A percentile compares a stretch with the other conserved stretches of the same genome.
Conservation (phyloP, 768 basidiomycete genomes). For the Lepiota brunneoincarnata region DNA sequence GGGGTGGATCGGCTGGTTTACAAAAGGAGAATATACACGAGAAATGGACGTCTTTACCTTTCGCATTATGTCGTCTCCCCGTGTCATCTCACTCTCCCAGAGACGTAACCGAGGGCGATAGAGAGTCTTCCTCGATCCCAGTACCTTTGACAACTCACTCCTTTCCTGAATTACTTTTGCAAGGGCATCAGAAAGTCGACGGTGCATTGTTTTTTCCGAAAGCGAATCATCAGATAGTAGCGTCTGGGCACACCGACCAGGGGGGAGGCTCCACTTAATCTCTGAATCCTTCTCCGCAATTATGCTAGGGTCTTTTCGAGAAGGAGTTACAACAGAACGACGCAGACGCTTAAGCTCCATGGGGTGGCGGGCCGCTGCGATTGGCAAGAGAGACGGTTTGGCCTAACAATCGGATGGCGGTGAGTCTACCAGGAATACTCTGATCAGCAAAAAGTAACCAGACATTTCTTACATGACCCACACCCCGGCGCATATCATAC, state of each 20-base stretch:
- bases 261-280: not conserved
- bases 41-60: not conserved
- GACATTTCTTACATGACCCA: too few species aligned
- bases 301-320: constrained; percentile 6
- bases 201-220: too few species aligned
- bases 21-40: not conserved
- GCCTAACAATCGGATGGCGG: not conserved
- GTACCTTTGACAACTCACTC: too few species aligned
- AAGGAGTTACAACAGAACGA: constrained; percentile 22
- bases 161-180: too few species aligned
- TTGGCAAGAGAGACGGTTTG: constrained; percentile 29
- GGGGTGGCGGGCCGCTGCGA: constrained; percentile 49
- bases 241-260: not conserved
- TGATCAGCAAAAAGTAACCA: too few species aligned
- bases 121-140: too few species aligned
- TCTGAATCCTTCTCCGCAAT: not conserved
- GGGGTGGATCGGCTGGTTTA: not conserved
- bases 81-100: too few species aligned
- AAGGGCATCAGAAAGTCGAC: too few species aligned
- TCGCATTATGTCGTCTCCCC: too few species aligned
- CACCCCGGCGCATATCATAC: too few species aligned
- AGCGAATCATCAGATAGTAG: not conserved
- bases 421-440: not conserved
- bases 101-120: too few species aligned
- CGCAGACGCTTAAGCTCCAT: constrained; percentile 30